Percentiles rank a stretch among this genome's conserved stretches.
phyloP scores from a whole-genome alignment of 2,329 filamentous ascomycete genomes.

The Colletotrichum horii region DNA sequence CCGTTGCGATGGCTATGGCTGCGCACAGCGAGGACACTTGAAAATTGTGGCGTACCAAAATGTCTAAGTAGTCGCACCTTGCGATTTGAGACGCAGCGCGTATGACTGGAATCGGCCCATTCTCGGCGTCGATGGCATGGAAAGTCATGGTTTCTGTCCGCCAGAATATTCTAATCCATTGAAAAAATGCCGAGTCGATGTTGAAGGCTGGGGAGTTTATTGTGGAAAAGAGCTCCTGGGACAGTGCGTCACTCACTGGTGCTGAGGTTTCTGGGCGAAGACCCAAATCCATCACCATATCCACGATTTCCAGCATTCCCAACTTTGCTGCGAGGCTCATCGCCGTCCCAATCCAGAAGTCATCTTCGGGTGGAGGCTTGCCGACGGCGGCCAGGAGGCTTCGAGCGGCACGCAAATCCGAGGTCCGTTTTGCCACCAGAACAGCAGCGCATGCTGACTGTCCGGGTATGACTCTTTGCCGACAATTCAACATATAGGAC shows the following conservation, averaged over 20 bases:
- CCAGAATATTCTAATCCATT: too few species aligned
- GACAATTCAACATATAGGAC: too few species aligned
- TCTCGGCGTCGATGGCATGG: accelerated
- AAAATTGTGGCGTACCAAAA: neutral
- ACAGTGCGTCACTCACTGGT: neutral
- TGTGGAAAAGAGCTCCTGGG: too few species aligned
- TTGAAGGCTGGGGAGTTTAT: too few species aligned
- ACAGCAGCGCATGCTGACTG: neutral
- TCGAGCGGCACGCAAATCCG: neutral
- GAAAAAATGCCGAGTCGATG: too few species aligned
- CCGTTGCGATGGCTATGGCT: neutral
- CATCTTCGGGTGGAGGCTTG: too few species aligned
- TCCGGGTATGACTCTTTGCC: too few species aligned
- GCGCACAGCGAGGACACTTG: neutral
- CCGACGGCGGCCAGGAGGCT: accelerated
- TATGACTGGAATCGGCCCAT: neutral
- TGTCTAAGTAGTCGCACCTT: neutral
- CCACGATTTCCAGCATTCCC: neutral
- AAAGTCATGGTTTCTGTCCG: neutral
- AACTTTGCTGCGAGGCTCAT: neutral
- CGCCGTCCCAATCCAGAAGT: neutral
- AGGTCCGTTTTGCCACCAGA: neutral
- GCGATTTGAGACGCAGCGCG: neutral
- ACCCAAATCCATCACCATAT: neutral
- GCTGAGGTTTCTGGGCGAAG: neutral